Evolutionary conservation across 2,329 filamentous ascomycete species (phyloP).

Genomic region (Dryadomyces quercivorus): DNA sequence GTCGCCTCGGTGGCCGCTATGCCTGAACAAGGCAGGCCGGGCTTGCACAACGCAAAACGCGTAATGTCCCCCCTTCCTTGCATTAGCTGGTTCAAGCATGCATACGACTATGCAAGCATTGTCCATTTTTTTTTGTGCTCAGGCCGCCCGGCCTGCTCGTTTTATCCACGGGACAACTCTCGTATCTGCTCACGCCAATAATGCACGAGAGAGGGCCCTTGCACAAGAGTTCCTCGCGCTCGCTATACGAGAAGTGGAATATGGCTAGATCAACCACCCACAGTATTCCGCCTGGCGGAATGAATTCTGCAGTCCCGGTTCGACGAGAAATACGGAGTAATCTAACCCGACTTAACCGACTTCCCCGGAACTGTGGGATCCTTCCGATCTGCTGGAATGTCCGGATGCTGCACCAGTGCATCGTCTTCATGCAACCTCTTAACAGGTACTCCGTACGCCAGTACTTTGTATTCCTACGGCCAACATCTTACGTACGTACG

Average conservation of each 20-base stretch:
- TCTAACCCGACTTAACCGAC: not conserved
- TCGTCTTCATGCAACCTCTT: not conserved
- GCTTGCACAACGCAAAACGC: not conserved
- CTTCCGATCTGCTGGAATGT: conserved; percentile 3
- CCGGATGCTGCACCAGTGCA: not conserved
- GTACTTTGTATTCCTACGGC: not conserved
- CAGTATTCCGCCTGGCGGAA: not conserved
- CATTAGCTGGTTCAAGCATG: conserved; percentile 8
- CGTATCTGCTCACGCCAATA: not conserved
- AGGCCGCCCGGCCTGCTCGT: not conserved
- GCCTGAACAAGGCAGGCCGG: not conserved
- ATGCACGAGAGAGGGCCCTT: not conserved
- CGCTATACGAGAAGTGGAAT: not conserved
- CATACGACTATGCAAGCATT: not conserved
- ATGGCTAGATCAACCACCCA: not conserved
- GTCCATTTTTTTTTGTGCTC: not conserved
- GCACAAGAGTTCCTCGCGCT: not conserved
- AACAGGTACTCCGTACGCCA: not conserved
- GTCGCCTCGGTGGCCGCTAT: not conserved
- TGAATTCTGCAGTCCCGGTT: not conserved
- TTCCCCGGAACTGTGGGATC: not conserved
- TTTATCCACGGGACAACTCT: too few relatives aligned
- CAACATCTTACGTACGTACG: too few relatives aligned
- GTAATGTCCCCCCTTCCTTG: conserved; percentile 7
- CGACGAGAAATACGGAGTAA: not conserved